Evolutionary conservation across 345 rosid genomes (phyloP).

Genomic region (Jatropha curcas): DNA sequence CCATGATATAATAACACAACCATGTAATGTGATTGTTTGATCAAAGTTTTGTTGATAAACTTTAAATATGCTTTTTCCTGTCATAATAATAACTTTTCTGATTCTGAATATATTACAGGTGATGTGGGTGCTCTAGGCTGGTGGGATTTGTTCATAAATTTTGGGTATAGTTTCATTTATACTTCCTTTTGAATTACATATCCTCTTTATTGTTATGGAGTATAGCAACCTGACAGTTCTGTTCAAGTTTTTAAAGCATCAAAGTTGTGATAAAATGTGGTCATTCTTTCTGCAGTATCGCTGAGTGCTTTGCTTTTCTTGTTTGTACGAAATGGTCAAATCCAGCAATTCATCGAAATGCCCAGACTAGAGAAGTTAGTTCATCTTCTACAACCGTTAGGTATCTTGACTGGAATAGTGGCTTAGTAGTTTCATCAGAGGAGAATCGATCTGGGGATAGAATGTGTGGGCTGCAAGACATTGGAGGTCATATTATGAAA

Average conservation of each 20-base stretch:
- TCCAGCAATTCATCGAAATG: constrained; percentile 75
- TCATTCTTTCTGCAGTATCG: constrained; percentile 60
- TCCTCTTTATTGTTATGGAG: constrained; percentile 1
- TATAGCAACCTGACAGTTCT: constrained; percentile 3
- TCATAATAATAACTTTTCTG: constrained; percentile 3
- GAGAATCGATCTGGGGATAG: constrained; percentile 60
- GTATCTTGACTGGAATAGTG: constrained; percentile 93
- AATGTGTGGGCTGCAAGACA: constrained; percentile 76
- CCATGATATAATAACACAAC: neutral
- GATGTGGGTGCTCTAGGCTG: constrained; percentile 90
- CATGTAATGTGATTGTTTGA: neutral
- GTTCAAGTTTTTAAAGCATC: constrained; percentile 19
- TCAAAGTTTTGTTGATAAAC: neutral
- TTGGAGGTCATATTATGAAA: constrained; percentile 96
- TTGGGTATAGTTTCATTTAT: constrained; percentile 51
- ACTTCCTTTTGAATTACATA: constrained; percentile 9
- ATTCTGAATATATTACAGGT: constrained; percentile 50
- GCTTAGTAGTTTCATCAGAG: constrained; percentile 66
- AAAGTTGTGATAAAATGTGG: constrained; percentile 25
- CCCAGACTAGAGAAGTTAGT: constrained; percentile 47
- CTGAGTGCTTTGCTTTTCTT: constrained; percentile 93
- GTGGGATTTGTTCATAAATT: constrained; percentile 95
- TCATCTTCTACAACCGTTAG: constrained; percentile 62
- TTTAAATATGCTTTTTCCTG: neutral
- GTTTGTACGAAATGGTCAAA: constrained; percentile 96